These are phyloP conservation scores for Phytopythium vexans DNA, from an alignment of 352 stramenopile species.

Conservation along the genomic window DNA sequence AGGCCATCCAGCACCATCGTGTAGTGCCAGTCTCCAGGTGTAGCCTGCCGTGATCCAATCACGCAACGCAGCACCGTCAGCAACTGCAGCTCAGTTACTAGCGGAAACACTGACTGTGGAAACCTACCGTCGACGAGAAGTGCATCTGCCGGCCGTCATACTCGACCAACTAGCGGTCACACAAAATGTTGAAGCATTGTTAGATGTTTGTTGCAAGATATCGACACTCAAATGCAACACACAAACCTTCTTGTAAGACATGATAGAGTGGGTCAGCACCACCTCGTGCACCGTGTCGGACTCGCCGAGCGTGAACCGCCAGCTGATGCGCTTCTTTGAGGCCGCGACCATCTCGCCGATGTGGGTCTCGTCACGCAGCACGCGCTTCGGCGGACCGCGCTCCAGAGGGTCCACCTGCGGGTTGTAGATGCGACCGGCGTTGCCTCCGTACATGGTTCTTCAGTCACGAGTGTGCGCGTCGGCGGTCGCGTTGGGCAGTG, in stretches of 20 bases:
- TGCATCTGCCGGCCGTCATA: slow-evolving; percentile 82
- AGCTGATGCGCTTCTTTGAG: slow-evolving; percentile 82
- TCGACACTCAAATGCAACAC: neutral
- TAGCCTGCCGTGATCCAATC: slow-evolving; percentile 29
- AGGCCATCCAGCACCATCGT: slow-evolving; percentile 74
- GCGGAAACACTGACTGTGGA: neutral
- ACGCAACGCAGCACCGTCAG: neutral
- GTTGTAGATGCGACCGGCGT: slow-evolving; percentile 66
- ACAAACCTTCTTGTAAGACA: slow-evolving; percentile 78
- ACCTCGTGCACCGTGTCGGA: slow-evolving; percentile 70
- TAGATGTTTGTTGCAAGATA: too few relatives aligned
- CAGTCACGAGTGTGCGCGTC: slow-evolving; percentile 3
- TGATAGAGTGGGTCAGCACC: slow-evolving; percentile 76
- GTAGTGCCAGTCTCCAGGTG: slow-evolving; percentile 73
- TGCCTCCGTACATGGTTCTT: slow-evolving; percentile 49
- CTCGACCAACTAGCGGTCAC: slow-evolving; percentile 45
- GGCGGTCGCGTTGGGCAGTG: neutral
- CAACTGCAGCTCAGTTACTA: too few relatives aligned
- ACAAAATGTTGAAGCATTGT: neutral
- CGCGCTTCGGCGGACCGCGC: slow-evolving; percentile 62
- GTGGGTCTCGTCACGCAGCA: slow-evolving; percentile 70
- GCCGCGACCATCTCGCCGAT: slow-evolving; percentile 77
- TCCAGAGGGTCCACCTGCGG: slow-evolving; percentile 64
- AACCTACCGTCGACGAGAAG: slow-evolving; percentile 72
- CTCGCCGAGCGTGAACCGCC: slow-evolving; percentile 81